These are phyloP conservation scores for Euphorbia tirucalli DNA, from an alignment of 345 rosid genomes.

Conservation along the genomic window DNA sequence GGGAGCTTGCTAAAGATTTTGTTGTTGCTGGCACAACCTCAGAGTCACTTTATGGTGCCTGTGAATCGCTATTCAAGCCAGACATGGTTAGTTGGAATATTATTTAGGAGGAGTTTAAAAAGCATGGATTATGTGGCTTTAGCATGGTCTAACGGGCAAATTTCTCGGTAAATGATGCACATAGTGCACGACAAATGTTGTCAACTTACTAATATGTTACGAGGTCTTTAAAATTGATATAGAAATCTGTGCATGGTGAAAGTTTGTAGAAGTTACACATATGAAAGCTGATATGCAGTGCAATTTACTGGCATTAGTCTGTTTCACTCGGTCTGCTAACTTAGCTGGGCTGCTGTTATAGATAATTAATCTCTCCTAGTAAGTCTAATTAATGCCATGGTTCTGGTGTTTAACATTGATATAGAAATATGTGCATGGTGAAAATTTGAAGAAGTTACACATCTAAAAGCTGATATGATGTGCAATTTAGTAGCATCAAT, in stretches of 20 bases:
- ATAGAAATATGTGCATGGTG: not conserved
- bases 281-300: not conserved
- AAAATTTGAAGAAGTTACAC: not conserved
- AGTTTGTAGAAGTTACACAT: too few species aligned
- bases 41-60: conserved; percentile 95
- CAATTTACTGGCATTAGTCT: not conserved
- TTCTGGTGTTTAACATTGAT: not conserved
- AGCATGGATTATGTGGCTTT: not conserved
- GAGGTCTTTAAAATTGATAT: not conserved
- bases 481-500: not conserved
- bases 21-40: conserved; percentile 94
- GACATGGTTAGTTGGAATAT: conserved; percentile 63
- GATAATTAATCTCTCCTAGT: too few species aligned
- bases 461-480: not conserved
- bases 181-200: not conserved
- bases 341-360: too few species aligned
- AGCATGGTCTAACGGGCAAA: not conserved
- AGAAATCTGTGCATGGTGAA: not conserved
- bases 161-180: not conserved
- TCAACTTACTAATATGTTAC: too few species aligned
- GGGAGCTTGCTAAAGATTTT: conserved; percentile 95
- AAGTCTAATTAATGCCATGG: too few species aligned
- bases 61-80: conserved; percentile 90
- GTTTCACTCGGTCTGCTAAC: too few species aligned
- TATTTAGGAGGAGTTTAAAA: not conserved